Evolutionary conservation across 805 yeast genomes (phyloP).

Genomic region (Hanseniaspora lindneri): DNA sequence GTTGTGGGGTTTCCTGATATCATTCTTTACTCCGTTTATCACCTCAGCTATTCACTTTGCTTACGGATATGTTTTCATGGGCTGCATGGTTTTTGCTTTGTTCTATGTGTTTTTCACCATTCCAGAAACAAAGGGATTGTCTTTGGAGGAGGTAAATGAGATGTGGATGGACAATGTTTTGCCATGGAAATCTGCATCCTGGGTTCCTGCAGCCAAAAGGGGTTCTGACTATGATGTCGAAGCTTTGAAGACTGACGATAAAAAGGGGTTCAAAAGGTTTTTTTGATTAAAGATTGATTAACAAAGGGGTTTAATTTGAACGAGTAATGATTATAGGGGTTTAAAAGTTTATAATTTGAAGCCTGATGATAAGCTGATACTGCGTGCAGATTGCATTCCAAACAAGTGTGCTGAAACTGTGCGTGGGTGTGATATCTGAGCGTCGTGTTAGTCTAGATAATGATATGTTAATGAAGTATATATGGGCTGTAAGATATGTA

Average conservation of each 20-base stretch:
- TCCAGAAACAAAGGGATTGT: conserved; percentile 66
- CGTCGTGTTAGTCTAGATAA: too few relatives aligned
- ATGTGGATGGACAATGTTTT: conserved; percentile 34
- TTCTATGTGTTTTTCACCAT: conserved; percentile 59
- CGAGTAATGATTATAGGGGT: too few relatives aligned
- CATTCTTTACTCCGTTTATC: conserved; percentile 63
- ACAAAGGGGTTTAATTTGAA: not conserved
- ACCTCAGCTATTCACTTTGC: conserved; percentile 52
- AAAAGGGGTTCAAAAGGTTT: conserved; percentile 18
- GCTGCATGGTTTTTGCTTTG: conserved; percentile 42
- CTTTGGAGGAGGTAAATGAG: conserved; percentile 69
- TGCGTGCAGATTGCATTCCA: too few relatives aligned
- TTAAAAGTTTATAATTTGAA: too few relatives aligned
- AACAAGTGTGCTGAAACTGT: too few relatives aligned
- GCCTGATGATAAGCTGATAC: too few relatives aligned
- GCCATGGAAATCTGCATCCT: conserved; percentile 37
- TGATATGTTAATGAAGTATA: too few relatives aligned
- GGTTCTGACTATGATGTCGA: conserved; percentile 14
- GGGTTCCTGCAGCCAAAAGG: conserved; percentile 35
- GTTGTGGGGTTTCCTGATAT: conserved; percentile 54
- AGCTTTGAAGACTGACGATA: conserved; percentile 16
- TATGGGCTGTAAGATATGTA: too few relatives aligned
- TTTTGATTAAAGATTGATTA: conserved; percentile 1
- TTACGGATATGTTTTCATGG: conserved; percentile 52
- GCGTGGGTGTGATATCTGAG: too few relatives aligned